Evolutionary conservation across 805 yeast species (phyloP), one percentile per base, ranked within the genome.

Genomic region (Ascoidea rubescens): DNA sequence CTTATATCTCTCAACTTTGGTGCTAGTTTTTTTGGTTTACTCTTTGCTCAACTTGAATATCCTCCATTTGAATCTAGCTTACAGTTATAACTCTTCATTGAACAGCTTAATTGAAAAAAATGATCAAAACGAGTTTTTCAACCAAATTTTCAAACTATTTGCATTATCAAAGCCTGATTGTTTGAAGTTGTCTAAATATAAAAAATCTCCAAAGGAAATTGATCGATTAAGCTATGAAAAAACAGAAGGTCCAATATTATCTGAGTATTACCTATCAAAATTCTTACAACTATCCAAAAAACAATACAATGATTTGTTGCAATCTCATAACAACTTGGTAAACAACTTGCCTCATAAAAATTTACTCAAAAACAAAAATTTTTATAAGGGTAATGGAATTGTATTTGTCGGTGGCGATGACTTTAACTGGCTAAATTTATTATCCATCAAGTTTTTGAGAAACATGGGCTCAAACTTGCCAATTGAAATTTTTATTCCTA

Each of bases 381-480:
- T 59, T 46, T 5, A 47, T 6, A 64, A 62, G 1, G 58, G 60
- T 47, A 52, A 30, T 60, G 67, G 65, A 45, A 57, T 61, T 8
- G 74, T 70, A 1, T 66, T 71, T 60, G 61, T 72, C 48, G 77
- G 75, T 28, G 78, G 77, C 49, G 74, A 73, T 1, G 52, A 63
- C 17, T 72, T 68, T 56, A 63, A 74, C 21, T 72, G 77, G 64
- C 64, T 68, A 33, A 65, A 72, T 0, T 61, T 69, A 47, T 54
- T 71, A 4, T 63, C 75, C 0, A 63, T 73, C 17, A 67, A 70
- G 55, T 65, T 71, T 48, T 58, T 74, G 7, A 62, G 79, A 48
- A 68, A 67, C 49, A 55, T 71, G 5, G 78, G 77, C 0, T 68
- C 77, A 0, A 58, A 58, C 45, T 59, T 73, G 17, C 78, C 78